phyloP scores from a whole-genome alignment of 352 stramenopile species.

The Elongisporangium undulatum region DNA sequence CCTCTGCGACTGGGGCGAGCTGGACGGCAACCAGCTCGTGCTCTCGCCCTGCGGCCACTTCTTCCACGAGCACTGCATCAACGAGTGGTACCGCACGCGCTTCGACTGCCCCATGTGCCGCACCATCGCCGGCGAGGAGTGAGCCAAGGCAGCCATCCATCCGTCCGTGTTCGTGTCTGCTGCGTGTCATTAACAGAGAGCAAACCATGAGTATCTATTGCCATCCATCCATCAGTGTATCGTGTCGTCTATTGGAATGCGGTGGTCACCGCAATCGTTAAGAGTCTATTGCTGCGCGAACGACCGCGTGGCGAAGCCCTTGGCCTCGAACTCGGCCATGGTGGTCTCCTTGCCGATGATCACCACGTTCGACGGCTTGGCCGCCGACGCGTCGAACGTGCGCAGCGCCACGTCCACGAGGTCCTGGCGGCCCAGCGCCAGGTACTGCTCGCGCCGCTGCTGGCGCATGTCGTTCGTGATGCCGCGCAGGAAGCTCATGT shows the following conservation, averaged over 20 bases:
- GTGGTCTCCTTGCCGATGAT: constrained; percentile 64
- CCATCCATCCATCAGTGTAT: neutral
- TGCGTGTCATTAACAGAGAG: constrained; percentile 1
- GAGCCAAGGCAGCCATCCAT: constrained; percentile 10
- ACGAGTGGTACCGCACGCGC: constrained; percentile 85
- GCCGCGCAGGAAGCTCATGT: constrained; percentile 70
- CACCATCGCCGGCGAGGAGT: constrained; percentile 62
- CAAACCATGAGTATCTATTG: neutral
- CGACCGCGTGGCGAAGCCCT: constrained; percentile 34
- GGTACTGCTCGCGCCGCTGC: constrained; percentile 60
- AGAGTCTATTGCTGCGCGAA: constrained; percentile 12
- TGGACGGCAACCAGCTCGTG: constrained; percentile 80
- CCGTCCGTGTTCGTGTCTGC: neutral
- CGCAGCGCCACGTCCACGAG: constrained; percentile 53
- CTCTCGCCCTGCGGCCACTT: constrained; percentile 81
- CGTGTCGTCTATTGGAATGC: neutral
- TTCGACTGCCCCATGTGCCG: constrained; percentile 89
- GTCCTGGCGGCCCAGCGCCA: constrained; percentile 32
- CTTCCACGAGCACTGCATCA: constrained; percentile 88
- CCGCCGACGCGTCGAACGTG: constrained; percentile 30
- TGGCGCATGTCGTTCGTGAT: constrained; percentile 86
- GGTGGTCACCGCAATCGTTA: neutral
- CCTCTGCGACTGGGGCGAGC: constrained; percentile 76
- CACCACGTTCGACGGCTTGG: constrained; percentile 27
- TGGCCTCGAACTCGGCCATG: constrained; percentile 34